A percentile compares a stretch with the other conserved stretches of the same genome.
phyloP scores from a whole-genome alignment of 2,329 filamentous ascomycete species.

The Penicillium capsulatum region DNA sequence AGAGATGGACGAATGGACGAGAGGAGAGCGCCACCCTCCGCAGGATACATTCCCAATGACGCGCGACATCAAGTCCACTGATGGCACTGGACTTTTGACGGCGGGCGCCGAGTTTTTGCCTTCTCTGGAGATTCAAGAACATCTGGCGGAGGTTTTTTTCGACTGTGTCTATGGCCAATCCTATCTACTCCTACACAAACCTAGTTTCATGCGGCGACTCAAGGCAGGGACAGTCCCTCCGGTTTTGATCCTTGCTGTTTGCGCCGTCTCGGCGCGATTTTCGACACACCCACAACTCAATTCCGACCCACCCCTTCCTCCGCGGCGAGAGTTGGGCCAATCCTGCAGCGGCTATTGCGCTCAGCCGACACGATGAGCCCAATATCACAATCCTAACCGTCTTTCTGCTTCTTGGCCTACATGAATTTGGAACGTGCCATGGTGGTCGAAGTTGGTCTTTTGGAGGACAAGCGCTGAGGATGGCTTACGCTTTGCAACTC shows the following conservation, averaged over 20 bases:
- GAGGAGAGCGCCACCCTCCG: conserved; percentile 50
- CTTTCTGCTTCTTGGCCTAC: conserved; percentile 78
- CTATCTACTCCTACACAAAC: conserved; percentile 91
- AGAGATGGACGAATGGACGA: conserved; percentile 78
- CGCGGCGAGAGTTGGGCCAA: conserved; percentile 89
- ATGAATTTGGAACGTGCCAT: conserved; percentile 96
- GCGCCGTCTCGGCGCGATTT: conserved; percentile 91
- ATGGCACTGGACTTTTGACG: conserved; percentile 71
- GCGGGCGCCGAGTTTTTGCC: conserved; percentile 83
- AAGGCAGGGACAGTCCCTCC: conserved; percentile 78
- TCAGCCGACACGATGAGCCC: conserved; percentile 84
- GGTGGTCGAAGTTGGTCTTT: conserved; percentile 94
- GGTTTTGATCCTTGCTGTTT: conserved; percentile 87
- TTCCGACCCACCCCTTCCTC: conserved; percentile 72
- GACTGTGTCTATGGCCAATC: conserved; percentile 93
- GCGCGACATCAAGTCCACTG: conserved; percentile 58
- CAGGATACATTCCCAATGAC: conserved; percentile 51
- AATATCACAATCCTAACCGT: conserved; percentile 95
- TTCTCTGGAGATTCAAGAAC: conserved; percentile 81
- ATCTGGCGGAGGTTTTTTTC: conserved; percentile 91
- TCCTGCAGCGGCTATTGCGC: conserved; percentile 79
- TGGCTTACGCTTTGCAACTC: conserved; percentile 93
- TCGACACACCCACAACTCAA: conserved; percentile 80
- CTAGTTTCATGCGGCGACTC: conserved; percentile 84
- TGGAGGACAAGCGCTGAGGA: conserved; percentile 88